Evolutionary conservation across 2,329 filamentous ascomycete species (phyloP).

Genomic region (Colletotrichum incanum): DNA sequence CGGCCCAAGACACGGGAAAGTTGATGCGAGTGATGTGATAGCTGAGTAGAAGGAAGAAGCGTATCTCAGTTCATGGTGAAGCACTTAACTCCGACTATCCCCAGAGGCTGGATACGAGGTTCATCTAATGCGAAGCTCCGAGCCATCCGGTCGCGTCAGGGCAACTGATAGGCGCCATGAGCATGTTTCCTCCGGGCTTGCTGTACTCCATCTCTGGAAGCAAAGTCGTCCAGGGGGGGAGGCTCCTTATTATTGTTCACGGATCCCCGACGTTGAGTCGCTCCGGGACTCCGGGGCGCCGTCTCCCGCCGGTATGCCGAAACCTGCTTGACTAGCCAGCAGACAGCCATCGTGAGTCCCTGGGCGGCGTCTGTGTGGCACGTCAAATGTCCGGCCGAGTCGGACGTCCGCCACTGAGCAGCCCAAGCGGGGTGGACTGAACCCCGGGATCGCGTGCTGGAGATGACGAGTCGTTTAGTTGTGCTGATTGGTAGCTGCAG

Average conservation of each 20-base stretch:
- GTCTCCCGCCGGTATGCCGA: background rate
- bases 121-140: background rate
- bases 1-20: background rate
- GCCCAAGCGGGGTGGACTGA: background rate
- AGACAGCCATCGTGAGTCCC: background rate
- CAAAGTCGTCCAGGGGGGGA: background rate
- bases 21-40: background rate
- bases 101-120: background rate
- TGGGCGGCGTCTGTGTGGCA: conserved; percentile 1
- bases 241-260: background rate
- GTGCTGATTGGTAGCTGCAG: background rate
- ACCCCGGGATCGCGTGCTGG: background rate
- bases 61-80: background rate
- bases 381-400: background rate
- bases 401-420: background rate
- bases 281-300: background rate
- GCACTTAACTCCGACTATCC: background rate
- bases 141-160: background rate
- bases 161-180: background rate
- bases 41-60: background rate
- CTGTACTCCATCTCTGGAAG: background rate
- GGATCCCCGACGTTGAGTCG: background rate
- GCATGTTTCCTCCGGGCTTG: background rate
- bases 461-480: background rate
- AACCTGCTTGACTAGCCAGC: background rate